These are phyloP conservation scores for Jatropha multifida DNA, from an alignment of 441 rosid genomes.

Conservation along the genomic window DNA sequence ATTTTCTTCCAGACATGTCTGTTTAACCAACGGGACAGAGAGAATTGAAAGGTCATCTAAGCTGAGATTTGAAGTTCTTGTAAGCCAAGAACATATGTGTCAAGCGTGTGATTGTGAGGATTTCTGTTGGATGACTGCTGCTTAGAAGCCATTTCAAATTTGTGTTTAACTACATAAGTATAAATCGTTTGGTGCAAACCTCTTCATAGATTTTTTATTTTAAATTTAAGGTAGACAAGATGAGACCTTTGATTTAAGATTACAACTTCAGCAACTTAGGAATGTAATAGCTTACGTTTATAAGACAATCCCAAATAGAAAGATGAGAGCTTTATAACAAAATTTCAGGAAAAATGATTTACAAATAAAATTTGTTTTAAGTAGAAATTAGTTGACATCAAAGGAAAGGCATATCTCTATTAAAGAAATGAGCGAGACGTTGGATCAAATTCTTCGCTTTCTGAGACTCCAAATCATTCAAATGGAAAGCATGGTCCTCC, in stretches of 20 bases:
- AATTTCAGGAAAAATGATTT: too few species aligned
- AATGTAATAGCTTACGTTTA: too few species aligned
- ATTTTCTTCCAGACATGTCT: not conserved
- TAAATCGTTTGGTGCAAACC: too few species aligned
- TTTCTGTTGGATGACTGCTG: not conserved
- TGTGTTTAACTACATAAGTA: too few species aligned
- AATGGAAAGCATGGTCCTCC: conserved; percentile 37
- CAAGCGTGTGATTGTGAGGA: not conserved
- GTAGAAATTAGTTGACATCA: not conserved
- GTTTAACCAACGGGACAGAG: not conserved
- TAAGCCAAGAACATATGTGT: not conserved
- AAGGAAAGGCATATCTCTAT: conserved; percentile 16
- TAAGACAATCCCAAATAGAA: too few species aligned
- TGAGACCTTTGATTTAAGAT: too few species aligned
- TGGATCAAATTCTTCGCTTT: conserved; percentile 24
- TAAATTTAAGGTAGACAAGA: too few species aligned
- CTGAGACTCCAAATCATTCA: conserved; percentile 23
- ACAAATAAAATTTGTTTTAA: too few species aligned
- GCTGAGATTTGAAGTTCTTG: not conserved
- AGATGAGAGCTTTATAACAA: too few species aligned
- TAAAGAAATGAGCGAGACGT: conserved; percentile 30
- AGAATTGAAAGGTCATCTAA: not conserved
- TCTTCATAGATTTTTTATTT: too few species aligned
- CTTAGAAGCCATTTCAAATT: not conserved
- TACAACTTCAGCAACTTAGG: too few species aligned